Percentiles rank a stretch among this genome's conserved stretches.
These are phyloP conservation scores for Neurospora cerealis DNA, from an alignment of 495 filamentous ascomycete species.

Conservation along the genomic window DNA sequence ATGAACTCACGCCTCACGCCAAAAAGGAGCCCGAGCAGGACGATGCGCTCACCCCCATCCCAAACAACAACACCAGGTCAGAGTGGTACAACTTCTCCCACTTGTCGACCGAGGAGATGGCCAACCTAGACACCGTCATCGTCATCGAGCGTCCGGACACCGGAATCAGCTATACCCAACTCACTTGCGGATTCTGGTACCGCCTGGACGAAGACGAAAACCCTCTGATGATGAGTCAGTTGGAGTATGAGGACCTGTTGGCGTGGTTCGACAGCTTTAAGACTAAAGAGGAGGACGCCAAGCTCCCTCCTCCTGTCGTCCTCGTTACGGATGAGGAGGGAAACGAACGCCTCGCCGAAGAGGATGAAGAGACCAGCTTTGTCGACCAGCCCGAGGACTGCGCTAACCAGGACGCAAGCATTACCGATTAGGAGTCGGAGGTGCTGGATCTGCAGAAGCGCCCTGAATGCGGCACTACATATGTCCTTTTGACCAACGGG, in stretches of 20 bases:
- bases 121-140: background rate
- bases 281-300: background rate
- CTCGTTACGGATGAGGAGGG: background rate
- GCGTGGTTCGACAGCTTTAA: background rate
- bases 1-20: background rate
- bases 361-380: background rate
- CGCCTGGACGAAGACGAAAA: background rate
- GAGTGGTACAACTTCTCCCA: background rate
- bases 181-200: background rate
- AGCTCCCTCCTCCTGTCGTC: background rate
- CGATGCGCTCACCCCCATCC: too few relatives aligned
- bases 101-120: background rate
- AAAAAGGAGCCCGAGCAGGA: background rate
- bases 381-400: background rate
- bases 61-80: background rate
- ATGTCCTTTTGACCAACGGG: background rate
- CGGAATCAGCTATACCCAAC: fast-evolving
- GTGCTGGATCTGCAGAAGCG: background rate
- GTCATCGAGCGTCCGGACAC: background rate
- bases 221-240: background rate
- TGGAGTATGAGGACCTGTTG: background rate
- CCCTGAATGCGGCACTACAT: fast-evolving
- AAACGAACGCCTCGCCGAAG: background rate
- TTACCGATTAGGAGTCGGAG: background rate
- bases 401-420: too few relatives aligned